These are phyloP conservation scores for Mucor lusitanicus DNA, from an alignment of 371 early-diverging fungal genomes.

Conservation along the genomic window DNA sequence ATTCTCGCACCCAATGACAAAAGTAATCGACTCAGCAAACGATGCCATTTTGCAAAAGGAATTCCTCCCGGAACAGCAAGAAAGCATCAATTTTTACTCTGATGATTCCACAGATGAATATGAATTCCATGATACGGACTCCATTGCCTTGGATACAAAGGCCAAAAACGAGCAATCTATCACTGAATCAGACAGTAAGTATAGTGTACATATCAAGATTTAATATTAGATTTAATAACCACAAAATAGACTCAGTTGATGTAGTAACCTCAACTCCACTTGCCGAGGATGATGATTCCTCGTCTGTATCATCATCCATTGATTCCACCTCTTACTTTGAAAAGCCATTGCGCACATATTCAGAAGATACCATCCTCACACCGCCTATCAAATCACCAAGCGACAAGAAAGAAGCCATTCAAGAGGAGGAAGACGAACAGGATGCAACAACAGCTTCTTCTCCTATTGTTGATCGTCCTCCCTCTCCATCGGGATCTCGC, in stretches of 20 bases:
- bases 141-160: neutral
- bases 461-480: neutral
- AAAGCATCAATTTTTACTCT: slow-evolving; percentile 6
- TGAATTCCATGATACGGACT: neutral
- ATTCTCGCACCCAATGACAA: neutral
- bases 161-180: neutral
- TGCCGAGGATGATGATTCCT: neutral
- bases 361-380: slow-evolving; percentile 17
- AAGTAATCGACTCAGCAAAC: neutral
- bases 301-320: neutral
- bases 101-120: slow-evolving; percentile 18
- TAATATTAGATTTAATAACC: neutral
- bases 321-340: slow-evolving; percentile 19
- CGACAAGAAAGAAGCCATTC: neutral
- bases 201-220: neutral
- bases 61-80: slow-evolving; percentile 2
- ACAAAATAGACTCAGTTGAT: slow-evolving; percentile 8
- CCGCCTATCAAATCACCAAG: slow-evolving; percentile 1
- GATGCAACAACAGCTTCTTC: neutral
- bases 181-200: neutral
- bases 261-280: neutral
- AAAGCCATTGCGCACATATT: slow-evolving; percentile 17
- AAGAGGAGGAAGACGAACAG: neutral
- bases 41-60: slow-evolving; percentile 1
- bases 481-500: neutral